Conservation (phyloP, 352 stramenopile species). For the Pythium monospermum region DNA sequence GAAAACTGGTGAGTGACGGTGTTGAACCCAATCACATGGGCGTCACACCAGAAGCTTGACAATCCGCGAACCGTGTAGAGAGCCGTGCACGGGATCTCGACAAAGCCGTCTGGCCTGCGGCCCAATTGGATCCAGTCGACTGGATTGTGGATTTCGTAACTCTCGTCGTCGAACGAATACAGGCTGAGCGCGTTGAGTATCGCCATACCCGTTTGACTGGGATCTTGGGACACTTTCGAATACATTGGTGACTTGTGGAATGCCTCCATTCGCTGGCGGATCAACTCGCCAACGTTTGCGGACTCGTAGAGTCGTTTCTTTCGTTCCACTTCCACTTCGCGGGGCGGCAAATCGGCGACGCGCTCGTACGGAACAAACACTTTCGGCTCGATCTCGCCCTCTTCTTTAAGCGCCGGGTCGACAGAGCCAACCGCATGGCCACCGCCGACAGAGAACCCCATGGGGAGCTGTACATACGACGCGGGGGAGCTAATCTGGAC, state of each 20-base stretch:
- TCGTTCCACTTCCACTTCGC: constrained; percentile 42
- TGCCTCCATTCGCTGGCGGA: constrained; percentile 24
- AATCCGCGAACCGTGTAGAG: constrained; percentile 56
- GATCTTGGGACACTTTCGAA: constrained; percentile 23
- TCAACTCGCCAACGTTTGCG: constrained; percentile 28
- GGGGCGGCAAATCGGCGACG: constrained; percentile 27
- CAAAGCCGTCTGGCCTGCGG: constrained; percentile 34
- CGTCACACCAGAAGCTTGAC: constrained; percentile 63
- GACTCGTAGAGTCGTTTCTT: constrained; percentile 38
- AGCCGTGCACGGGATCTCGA: constrained; percentile 68
- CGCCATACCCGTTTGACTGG: constrained; percentile 24
- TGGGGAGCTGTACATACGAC: constrained; percentile 23
- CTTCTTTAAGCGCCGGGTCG: constrained; percentile 23
- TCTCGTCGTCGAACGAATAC: constrained; percentile 77
- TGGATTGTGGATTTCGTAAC: constrained; percentile 62
- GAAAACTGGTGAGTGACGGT: constrained; percentile 34
- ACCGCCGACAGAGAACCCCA: constrained; percentile 24
- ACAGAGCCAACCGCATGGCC: constrained; percentile 21
- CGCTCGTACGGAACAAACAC: constrained; percentile 45
- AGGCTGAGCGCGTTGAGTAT: constrained; percentile 61
- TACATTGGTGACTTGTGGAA: constrained; percentile 34
- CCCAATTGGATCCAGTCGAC: constrained; percentile 64
- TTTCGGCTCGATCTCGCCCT: constrained; percentile 42
- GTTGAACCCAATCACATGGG: constrained; percentile 55
- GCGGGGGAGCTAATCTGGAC: constrained; percentile 20